These are phyloP conservation scores for Coemansia sp. DNA, from an alignment of 192 early-diverging fungal species.

Conservation along the genomic window DNA sequence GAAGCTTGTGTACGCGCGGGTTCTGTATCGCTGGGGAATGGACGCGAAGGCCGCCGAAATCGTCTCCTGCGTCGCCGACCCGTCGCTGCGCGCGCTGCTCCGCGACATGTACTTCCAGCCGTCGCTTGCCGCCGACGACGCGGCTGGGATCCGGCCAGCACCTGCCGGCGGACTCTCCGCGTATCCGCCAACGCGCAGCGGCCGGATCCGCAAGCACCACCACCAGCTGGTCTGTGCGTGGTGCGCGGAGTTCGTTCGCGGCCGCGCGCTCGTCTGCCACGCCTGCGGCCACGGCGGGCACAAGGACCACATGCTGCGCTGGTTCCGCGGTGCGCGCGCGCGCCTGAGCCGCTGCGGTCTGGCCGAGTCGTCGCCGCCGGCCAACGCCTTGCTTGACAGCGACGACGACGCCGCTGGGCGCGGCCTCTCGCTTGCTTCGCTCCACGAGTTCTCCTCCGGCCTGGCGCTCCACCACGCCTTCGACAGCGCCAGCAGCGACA, in stretches of 20 bases:
- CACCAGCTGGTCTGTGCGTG: conserved; percentile 48
- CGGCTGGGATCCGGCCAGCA: conserved; percentile 11
- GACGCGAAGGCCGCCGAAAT: conserved; percentile 49
- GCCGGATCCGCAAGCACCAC: too few relatives aligned
- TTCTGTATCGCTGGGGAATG: conserved; percentile 47
- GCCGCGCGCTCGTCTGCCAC: conserved; percentile 51
- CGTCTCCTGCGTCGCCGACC: conserved; percentile 39
- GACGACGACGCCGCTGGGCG: neutral
- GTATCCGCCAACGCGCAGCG: too few relatives aligned
- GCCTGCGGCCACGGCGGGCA: conserved; percentile 54
- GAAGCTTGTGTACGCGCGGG: conserved; percentile 47
- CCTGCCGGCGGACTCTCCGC: too few relatives aligned
- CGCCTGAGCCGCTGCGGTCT: conserved; percentile 34
- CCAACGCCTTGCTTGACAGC: neutral
- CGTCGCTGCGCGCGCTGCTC: conserved; percentile 23
- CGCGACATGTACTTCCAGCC: conserved; percentile 46
- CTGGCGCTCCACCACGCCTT: neutral
- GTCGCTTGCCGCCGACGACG: conserved; percentile 32
- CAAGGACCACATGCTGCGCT: conserved; percentile 50
- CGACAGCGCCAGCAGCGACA: conserved; percentile 18
- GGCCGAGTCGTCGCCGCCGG: neutral
- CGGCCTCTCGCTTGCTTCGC: too few relatives aligned
- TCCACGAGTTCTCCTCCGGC: neutral
- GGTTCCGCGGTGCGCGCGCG: conserved; percentile 40
- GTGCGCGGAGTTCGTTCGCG: conserved; percentile 55